These are phyloP conservation scores for Diphasiastrum complanatum DNA, from an alignment of 83 land plant species.

Conservation along the genomic window DNA sequence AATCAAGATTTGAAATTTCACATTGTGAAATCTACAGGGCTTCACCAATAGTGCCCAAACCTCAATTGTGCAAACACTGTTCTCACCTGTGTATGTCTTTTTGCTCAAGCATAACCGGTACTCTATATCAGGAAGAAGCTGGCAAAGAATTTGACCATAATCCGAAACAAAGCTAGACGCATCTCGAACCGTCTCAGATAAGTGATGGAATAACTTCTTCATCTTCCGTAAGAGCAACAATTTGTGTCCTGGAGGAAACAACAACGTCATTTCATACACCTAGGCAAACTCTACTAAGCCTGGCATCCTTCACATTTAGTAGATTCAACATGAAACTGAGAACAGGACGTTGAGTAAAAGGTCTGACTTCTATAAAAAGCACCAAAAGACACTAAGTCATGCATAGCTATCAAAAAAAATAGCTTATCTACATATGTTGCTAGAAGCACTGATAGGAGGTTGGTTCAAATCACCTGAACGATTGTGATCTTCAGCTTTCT, in stretches of 20 bases:
- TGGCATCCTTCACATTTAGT: no score
- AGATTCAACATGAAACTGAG: no score
- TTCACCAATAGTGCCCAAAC: no score
- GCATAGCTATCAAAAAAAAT: no score
- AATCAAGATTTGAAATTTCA: not conserved
- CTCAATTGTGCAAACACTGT: no score
- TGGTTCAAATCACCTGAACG: conserved; percentile 30
- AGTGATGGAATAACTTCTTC: conserved; percentile 26
- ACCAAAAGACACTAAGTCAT: no score
- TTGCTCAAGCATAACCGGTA: conserved; percentile 32
- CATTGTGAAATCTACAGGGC: no score
- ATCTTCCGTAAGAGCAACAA: conserved; percentile 22
- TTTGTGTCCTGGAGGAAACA: not conserved
- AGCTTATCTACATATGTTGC: no score
- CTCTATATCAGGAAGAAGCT: conserved; percentile 21
- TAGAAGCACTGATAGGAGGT: not conserved
- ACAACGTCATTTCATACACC: not conserved
- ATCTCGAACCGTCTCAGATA: conserved; percentile 21
- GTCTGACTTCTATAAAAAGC: no score
- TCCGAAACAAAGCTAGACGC: conserved; percentile 28
- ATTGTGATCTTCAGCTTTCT: conserved; percentile 29
- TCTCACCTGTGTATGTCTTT: conserved; percentile 27
- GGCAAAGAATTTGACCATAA: conserved; percentile 31
- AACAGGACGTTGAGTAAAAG: no score
- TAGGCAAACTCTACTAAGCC: no score